phyloP scores from a whole-genome alignment of 2,329 filamentous ascomycete genomes.

The Ustulina deusta region DNA sequence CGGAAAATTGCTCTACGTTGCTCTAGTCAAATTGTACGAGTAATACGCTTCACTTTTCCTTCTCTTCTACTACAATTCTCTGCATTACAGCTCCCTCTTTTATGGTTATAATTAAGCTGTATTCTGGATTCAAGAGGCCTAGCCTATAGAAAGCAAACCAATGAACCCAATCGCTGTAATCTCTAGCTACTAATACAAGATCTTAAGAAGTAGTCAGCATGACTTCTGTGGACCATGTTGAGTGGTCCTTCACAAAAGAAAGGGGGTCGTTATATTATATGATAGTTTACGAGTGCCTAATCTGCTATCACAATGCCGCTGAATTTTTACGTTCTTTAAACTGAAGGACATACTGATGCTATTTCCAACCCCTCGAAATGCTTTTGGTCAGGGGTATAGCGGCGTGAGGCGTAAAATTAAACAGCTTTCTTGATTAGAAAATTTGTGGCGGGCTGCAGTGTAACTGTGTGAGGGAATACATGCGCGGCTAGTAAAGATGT shows the following conservation, averaged over 20 bases:
- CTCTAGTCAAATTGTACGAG: no score
- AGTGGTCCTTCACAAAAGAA: not conserved
- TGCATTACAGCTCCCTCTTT: not conserved
- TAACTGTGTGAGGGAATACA: constrained; percentile 4
- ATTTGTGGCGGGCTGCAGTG: constrained; percentile 15
- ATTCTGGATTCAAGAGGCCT: not conserved
- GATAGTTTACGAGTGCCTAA: not conserved
- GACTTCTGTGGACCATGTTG: not conserved
- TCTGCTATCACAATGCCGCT: not conserved
- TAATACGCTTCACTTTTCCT: not conserved
- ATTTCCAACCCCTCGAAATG: not conserved
- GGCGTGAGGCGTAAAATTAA: not conserved
- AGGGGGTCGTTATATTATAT: not conserved
- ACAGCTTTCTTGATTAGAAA: not conserved
- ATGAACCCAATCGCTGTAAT: not conserved
- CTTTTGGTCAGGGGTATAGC: not conserved
- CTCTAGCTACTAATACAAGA: not conserved
- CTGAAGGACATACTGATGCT: not conserved
- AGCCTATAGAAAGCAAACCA: no score
- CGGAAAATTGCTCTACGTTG: no score
- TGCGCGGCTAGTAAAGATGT: not conserved
- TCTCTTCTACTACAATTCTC: not conserved
- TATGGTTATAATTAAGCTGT: not conserved
- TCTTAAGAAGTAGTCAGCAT: not conserved
- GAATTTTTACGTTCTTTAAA: not conserved